Base-by-base conservation (phyloP, 208 protist species). In the Trypanosoma cruzi region DNA sequence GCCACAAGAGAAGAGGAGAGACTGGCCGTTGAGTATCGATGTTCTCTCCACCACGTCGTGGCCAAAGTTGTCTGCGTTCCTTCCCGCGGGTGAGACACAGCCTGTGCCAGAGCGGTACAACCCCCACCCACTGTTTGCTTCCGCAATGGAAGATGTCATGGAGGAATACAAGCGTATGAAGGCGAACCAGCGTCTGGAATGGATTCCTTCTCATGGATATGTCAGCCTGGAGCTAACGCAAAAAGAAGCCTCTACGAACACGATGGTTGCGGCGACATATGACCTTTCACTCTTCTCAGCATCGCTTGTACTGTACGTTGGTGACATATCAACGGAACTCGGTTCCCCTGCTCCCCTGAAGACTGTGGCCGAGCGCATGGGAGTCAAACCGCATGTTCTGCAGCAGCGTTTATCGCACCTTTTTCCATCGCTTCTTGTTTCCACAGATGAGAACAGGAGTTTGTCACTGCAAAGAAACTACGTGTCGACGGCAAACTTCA, bases 1-100 rank as follows among this genome's bases (percentile, higher is more conserved):
- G 13, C 4, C 55, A 5, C 13, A 29, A 53, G 34, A 73, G 28
- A 3, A 34, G 31, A 4, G 36, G 48, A 42, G 61, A 1, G 59
- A 58, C 1, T 78, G 73, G 56, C 61, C 55, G 22, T 49, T 81
- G 28, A 92, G 89, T 64, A 64, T 92, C 40, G 76, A 82, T 63
- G 85, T 95, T 61, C 71, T 95, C 14, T 93, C 86, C 7, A 79
- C 87, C 61, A 88, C 84, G 3, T 78, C 82, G 18, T 95, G 89
- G 89, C 89, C 89, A 42, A 82, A 86, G 66, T 44, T 80, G 40
- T 49, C 50, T 16, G 63, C 55, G 37, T 86, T 75, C 62, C 37
- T 68, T 52, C 61, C 57, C 13, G 36, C 64, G 4, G 69, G 70
- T n/a, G 66, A 72, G 42, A 50, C 70, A 8, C 57, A 67, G 42